phyloP scores from a whole-genome alignment of 2,329 filamentous ascomycete species.

The Bipolaris bicolor region DNA sequence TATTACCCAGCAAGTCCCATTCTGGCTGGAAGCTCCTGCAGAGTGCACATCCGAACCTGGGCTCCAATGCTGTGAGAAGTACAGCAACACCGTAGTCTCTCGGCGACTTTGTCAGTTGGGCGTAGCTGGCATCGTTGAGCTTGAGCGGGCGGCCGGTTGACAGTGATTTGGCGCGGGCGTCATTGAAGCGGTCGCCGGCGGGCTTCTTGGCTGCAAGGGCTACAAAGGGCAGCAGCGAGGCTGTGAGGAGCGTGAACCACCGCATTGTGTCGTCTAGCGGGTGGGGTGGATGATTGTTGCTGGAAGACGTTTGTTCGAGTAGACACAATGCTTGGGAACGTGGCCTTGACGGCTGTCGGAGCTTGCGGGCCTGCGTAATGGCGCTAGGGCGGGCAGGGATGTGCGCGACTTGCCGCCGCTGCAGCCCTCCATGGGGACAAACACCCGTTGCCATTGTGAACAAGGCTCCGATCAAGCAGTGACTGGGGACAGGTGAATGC shows the following conservation, averaged over 20 bases:
- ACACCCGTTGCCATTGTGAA: not conserved
- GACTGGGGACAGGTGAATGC: not conserved
- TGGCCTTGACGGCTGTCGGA: constrained; percentile 37
- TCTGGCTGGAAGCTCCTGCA: constrained; percentile 93
- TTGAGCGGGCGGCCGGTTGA: constrained; percentile 69
- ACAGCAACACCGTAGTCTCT: constrained; percentile 85
- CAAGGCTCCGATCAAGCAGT: not conserved
- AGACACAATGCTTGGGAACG: constrained; percentile 34
- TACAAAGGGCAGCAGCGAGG: constrained; percentile 66
- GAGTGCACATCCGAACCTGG: constrained; percentile 81
- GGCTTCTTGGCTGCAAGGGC: constrained; percentile 70
- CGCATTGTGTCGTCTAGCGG: constrained; percentile 64
- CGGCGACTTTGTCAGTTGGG: constrained; percentile 74
- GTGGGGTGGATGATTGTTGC: constrained; percentile 18
- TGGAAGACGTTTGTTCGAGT: too few relatives aligned
- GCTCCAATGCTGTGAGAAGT: constrained; percentile 84
- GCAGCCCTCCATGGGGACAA: not conserved
- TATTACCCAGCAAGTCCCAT: constrained; percentile 84
- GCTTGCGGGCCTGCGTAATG: constrained; percentile 39
- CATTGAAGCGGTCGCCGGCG: constrained; percentile 68
- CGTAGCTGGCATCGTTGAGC: constrained; percentile 77
- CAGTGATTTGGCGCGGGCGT: constrained; percentile 72
- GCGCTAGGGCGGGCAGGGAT: constrained; percentile 30
- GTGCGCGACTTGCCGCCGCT: not conserved
- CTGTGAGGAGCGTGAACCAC: constrained; percentile 65